phyloP scores from a whole-genome alignment of 2,329 filamentous ascomycete genomes.

The Penicillium sp. region DNA sequence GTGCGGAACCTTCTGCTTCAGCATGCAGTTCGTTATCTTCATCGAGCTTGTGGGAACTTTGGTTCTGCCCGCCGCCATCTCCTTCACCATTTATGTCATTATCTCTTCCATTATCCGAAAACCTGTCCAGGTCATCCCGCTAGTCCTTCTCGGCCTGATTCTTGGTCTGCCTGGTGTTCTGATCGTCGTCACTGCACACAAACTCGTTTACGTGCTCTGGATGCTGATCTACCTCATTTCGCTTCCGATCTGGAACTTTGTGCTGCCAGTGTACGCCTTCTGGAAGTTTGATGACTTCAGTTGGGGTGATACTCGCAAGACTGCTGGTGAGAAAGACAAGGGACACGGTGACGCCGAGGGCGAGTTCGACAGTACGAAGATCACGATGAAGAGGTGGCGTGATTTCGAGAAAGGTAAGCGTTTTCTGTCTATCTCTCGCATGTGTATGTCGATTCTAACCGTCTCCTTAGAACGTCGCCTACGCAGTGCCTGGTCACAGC shows the following conservation, averaged over 20 bases:
- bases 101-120: constrained; percentile 78
- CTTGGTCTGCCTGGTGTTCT: constrained; percentile 89
- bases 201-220: constrained; percentile 88
- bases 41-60: constrained; percentile 93
- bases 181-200: constrained; percentile 90
- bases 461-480: constrained; percentile 38
- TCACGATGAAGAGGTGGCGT: constrained; percentile 98
- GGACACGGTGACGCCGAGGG: constrained; percentile 79
- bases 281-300: constrained; percentile 99
- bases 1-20: constrained; percentile 98
- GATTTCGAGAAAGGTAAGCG: constrained; percentile 79
- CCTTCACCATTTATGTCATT: constrained; percentile 94
- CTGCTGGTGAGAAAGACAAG: constrained; percentile 86
- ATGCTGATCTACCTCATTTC: constrained; percentile 95
- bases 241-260: constrained; percentile 95
- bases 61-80: constrained; percentile 91
- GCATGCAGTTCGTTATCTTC: constrained; percentile 98
- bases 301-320: constrained; percentile 97
- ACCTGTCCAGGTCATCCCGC: constrained; percentile 81
- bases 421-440: not conserved
- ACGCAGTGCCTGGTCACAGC: constrained; percentile 31
- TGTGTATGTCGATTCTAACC: constrained; percentile 5
- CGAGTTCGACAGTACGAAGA: constrained; percentile 97
- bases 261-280: constrained; percentile 89
- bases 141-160: constrained; percentile 84